A percentile compares a stretch with the other conserved stretches of the same genome.
Evolutionary conservation across 2,329 filamentous ascomycete genomes (phyloP).

Genomic region (Biscogniauxia marginata): DNA sequence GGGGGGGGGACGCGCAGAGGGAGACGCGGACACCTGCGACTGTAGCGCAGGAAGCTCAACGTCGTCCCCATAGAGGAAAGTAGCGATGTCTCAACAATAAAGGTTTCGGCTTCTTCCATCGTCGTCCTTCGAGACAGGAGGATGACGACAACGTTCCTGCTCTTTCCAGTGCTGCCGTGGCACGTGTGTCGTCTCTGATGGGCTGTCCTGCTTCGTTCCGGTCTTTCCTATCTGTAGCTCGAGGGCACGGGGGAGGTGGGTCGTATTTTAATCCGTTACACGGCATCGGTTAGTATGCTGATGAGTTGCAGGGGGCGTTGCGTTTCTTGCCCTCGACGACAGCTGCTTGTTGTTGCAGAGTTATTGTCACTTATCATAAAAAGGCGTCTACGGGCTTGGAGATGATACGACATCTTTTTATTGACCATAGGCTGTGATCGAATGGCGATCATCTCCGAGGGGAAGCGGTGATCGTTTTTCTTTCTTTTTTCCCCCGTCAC

Average conservation of each 20-base stretch:
- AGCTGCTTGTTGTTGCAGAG: neutral
- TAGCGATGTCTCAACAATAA: neutral
- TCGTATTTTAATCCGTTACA: conserved; percentile 16
- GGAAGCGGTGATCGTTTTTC: neutral
- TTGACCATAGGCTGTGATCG: neutral
- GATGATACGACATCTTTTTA: neutral
- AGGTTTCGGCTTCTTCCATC: neutral
- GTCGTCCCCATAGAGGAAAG: neutral
- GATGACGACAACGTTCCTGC: conserved; percentile 3
- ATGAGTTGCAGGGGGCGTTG: conserved; percentile 11
- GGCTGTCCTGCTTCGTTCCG: conserved; percentile 26
- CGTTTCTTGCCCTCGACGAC: neutral
- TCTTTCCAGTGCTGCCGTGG: conserved; percentile 25
- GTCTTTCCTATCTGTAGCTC: conserved; percentile 19
- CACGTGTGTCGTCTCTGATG: conserved; percentile 26
- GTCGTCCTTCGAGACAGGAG: neutral
- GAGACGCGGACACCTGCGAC: neutral
- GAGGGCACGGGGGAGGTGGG: conserved; percentile 16
- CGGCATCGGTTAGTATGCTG: conserved; percentile 18
- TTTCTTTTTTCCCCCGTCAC: neutral
- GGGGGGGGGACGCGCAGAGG: neutral
- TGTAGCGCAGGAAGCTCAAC: neutral
- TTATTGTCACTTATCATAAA: neutral
- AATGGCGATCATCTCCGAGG: neutral
- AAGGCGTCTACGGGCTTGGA: neutral